Evolutionary conservation across 2,329 filamentous ascomycete genomes (phyloP).

Genomic region (Nothophoma quercina): DNA sequence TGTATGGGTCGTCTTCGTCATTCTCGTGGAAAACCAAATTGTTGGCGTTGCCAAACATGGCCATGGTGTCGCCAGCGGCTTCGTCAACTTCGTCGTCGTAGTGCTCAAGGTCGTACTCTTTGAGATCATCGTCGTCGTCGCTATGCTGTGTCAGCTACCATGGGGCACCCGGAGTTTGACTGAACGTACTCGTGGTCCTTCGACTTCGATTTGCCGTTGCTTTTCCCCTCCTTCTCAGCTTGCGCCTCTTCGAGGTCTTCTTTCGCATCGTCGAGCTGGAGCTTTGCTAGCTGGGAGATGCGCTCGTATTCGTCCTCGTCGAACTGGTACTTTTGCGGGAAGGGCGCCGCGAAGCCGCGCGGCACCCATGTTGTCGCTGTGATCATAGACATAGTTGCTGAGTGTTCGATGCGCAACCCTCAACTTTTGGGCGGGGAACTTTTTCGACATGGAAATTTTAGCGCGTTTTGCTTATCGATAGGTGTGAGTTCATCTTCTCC

Average conservation of each 20-base stretch:
- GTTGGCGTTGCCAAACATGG: slow-evolving; percentile 95
- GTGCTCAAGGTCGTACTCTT: slow-evolving; percentile 94
- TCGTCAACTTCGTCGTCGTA: slow-evolving; percentile 86
- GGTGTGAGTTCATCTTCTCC: too few species aligned
- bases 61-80: slow-evolving; percentile 76
- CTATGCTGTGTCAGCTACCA: slow-evolving; percentile 37
- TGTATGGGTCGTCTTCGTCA: slow-evolving; percentile 95
- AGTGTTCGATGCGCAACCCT: slow-evolving; percentile 8
- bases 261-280: slow-evolving; percentile 88
- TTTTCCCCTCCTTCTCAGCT: slow-evolving; percentile 53
- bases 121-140: slow-evolving; percentile 79
- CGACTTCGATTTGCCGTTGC: slow-evolving; percentile 28
- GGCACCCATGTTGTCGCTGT: slow-evolving; percentile 63
- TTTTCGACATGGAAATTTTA: slow-evolving; percentile 22
- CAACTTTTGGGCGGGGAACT: slow-evolving; percentile 16
- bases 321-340: slow-evolving; percentile 59
- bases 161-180: not conserved
- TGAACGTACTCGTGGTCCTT: slow-evolving; percentile 30
- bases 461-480: slow-evolving; percentile 28
- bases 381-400: slow-evolving; percentile 61
- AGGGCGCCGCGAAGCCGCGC: slow-evolving; percentile 59
- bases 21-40: slow-evolving; percentile 92
- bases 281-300: slow-evolving; percentile 60
- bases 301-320: slow-evolving; percentile 61
- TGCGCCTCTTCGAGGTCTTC: slow-evolving; percentile 72